phyloP scores from a whole-genome alignment of 108 stramenopile species.

The Nannochloropsis salina region DNA sequence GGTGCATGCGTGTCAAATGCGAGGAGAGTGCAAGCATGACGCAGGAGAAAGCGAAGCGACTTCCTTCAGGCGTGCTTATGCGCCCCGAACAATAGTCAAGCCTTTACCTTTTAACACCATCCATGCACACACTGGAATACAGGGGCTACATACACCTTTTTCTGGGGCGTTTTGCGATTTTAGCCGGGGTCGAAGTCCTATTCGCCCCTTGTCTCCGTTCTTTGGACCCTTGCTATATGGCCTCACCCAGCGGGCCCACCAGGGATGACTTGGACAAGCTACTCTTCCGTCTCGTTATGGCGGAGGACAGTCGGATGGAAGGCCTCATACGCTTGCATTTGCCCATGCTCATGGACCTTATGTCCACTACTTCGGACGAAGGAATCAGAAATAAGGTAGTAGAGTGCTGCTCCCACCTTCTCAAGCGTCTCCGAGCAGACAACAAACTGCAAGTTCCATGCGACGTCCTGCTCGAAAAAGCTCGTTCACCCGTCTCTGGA shows the following conservation, averaged over 20 bases:
- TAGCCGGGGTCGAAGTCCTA: no score
- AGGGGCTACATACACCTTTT: no score
- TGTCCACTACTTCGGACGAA: not conserved
- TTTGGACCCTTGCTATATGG: no score
- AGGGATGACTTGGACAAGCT: not conserved
- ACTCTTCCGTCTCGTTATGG: not conserved
- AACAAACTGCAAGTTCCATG: not conserved
- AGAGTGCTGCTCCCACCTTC: not conserved
- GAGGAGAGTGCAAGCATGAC: no score
- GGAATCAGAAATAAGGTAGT: not conserved
- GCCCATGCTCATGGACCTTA: not conserved
- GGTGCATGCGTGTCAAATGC: no score
- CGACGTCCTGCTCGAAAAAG: not conserved
- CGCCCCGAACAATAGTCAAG: no score
- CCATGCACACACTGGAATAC: no score
- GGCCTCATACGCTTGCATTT: not conserved
- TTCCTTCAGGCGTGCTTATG: no score
- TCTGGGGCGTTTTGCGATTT: no score
- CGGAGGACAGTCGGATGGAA: not conserved
- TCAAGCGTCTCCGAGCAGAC: not conserved
- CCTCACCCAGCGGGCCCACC: not conserved
- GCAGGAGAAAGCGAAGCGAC: no score
- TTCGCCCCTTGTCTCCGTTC: no score
- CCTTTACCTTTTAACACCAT: no score
- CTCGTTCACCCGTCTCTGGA: not conserved